Percentiles rank a stretch among this genome's conserved stretches.
Conservation (phyloP, 2,329 filamentous ascomycete genomes). For the Lomentospora prolificans region DNA sequence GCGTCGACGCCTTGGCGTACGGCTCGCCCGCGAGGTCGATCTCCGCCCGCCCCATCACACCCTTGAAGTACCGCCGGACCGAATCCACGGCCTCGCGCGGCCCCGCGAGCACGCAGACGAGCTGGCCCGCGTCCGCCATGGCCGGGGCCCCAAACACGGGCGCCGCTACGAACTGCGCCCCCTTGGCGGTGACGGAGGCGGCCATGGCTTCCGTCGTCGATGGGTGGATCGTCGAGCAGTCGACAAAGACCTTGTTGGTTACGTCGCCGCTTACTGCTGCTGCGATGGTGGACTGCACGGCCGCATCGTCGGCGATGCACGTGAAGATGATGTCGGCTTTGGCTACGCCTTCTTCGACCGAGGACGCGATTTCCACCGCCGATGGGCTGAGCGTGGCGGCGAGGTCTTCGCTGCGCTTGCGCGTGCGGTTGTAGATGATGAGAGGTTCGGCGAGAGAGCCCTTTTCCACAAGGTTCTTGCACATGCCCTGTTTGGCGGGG, state of each 20-base stretch:
- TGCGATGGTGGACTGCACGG: conserved; percentile 53
- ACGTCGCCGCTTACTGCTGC: conserved; percentile 44
- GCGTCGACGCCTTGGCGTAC: conserved; percentile 55
- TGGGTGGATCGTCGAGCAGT: conserved; percentile 82
- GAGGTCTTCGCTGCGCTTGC: conserved; percentile 53
- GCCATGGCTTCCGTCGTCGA: conserved; percentile 63
- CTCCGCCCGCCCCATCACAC: conserved; percentile 58
- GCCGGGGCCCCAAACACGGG: conserved; percentile 63
- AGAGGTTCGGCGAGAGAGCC: conserved; percentile 61
- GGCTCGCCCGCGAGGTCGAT: conserved; percentile 64
- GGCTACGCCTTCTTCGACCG: conserved; percentile 55
- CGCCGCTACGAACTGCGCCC: conserved; percentile 64
- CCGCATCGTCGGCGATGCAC: conserved; percentile 69
- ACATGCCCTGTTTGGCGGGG: conserved; percentile 55
- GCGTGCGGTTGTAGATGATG: conserved; percentile 72
- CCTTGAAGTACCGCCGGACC: conserved; percentile 60
- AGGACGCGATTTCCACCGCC: conserved; percentile 54
- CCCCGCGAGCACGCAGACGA: conserved; percentile 67
- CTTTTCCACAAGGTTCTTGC: conserved; percentile 73
- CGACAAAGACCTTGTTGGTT: conserved; percentile 68
- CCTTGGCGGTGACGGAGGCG: conserved; percentile 43
- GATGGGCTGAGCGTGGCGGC: conserved; percentile 47
- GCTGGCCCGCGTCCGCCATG: conserved; percentile 59
- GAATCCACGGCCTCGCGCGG: conserved; percentile 48
- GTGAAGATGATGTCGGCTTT: conserved; percentile 71